Conservation (phyloP, 176 grass and related monocot species). For the Carex parvula region DNA sequence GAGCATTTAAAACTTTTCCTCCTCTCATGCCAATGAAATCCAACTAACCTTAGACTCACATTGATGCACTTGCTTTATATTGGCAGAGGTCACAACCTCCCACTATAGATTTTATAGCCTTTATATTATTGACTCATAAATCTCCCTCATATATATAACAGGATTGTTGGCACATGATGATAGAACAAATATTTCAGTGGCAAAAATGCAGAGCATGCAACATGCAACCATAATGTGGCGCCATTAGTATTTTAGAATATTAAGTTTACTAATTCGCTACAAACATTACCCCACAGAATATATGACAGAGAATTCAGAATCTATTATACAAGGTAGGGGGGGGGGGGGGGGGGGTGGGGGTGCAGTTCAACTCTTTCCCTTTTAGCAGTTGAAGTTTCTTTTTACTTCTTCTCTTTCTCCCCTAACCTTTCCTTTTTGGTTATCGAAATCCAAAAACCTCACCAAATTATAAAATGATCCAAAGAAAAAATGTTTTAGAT, state of each 20-base stretch:
- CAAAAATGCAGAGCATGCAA: background rate
- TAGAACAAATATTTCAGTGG: background rate
- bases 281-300: background rate
- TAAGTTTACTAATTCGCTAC: background rate
- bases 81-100: background rate
- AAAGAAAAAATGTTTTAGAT: background rate
- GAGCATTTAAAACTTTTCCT: background rate
- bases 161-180: background rate
- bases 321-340: background rate
- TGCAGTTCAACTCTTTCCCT: background rate
- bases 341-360: background rate
- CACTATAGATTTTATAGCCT: background rate
- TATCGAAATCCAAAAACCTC: background rate
- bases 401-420: too few relatives aligned
- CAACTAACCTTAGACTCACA: slow-evolving; percentile 10
- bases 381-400: background rate
- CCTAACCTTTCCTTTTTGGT: background rate
- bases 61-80: slow-evolving; percentile 11
- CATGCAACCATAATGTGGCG: background rate
- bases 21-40: slow-evolving; percentile 6
- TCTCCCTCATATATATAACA: background rate
- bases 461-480: background rate
- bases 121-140: background rate
- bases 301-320: background rate
- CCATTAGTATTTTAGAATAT: background rate